Base-by-base conservation (phyloP, 2,329 filamentous ascomycete species). In the Neocucurbitaria cava region DNA sequence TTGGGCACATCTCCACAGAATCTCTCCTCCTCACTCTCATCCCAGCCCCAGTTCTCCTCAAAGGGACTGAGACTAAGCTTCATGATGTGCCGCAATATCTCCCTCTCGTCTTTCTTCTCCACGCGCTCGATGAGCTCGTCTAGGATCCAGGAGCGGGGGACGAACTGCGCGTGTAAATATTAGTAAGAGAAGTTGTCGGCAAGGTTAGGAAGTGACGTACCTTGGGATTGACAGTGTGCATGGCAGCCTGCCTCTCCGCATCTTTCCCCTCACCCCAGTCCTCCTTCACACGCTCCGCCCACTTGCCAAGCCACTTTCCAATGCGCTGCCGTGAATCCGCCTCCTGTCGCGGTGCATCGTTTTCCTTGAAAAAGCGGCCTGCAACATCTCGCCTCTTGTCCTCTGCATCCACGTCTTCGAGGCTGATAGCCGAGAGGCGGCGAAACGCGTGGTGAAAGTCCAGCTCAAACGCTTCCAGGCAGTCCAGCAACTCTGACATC, bases 371-470 rank as follows among this genome's bases (percentile, higher is more conserved):
- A 77, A 99, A 97, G 0, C 86, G 73, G 0, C 82, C 81, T 0
- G 93, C 91, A 8, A 82, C 79, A n/a, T 87, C 81, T 58, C 83
- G 83, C 47, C 91, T 81, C 43, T 82, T 78, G 18, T 88, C 84
- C 23, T 88, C 83, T 0, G 86, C 89, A 24, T 85, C 83, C 6
- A 96, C 71, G 4, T 91, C 85, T 0, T 76, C 76, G 1, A 92
- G 57, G 28, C 78, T 83, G 17, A 96, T 69, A 18, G 78, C 76
- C 47, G 89, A 89, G 0, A 99, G 81, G 8, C 89, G 85, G 35
- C 96, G 85, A 83, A 98, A 98, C 73, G 96, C 95, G 68, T 96
- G 90, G 70, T 96, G 91, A 76, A 97, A 99, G 73, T 99, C 95
- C 2, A 99, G 79, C 70, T 96, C 90, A 17, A 93, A 79, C 1